These are phyloP conservation scores for Glycine soja DNA, from an alignment of 306 rosid genomes.

Conservation along the genomic window DNA sequence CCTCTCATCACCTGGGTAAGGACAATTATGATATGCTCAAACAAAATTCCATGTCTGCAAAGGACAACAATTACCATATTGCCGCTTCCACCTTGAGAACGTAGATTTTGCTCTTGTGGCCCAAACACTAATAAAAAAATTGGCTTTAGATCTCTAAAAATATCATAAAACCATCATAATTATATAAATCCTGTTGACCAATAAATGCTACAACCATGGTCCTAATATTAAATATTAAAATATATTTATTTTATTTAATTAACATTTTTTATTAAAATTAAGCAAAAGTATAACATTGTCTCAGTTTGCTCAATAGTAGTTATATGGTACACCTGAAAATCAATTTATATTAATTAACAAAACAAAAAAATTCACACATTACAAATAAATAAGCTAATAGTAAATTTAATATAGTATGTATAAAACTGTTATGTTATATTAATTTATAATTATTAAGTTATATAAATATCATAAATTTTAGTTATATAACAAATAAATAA, in stretches of 20 bases:
- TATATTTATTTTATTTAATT: background rate
- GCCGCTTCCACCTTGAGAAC: conserved; percentile 55
- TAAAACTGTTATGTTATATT: too few species aligned
- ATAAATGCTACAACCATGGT: conserved; percentile 7
- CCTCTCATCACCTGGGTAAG: conserved; percentile 1
- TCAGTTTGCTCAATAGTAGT: background rate
- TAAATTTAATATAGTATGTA: too few species aligned
- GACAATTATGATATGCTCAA: conserved; percentile 22
- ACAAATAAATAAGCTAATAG: too few species aligned
- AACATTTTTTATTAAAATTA: background rate
- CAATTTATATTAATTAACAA: too few species aligned
- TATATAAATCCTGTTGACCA: conserved; percentile 6
- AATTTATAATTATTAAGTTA: too few species aligned
- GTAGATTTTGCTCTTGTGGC: conserved; percentile 50
- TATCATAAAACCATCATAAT: background rate
- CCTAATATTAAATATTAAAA: too few species aligned
- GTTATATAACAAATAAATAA: too few species aligned
- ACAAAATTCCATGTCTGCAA: conserved; percentile 25
- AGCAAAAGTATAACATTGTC: background rate
- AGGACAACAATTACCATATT: conserved; percentile 66
- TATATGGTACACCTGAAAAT: too few species aligned
- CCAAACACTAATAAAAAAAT: too few species aligned
- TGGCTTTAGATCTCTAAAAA: too few species aligned
- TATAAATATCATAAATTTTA: too few species aligned
- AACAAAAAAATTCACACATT: too few species aligned